These are phyloP conservation scores for Blastobotrys ciferrii DNA, from an alignment of 1,139 yeast genomes.

Conservation along the genomic window DNA sequence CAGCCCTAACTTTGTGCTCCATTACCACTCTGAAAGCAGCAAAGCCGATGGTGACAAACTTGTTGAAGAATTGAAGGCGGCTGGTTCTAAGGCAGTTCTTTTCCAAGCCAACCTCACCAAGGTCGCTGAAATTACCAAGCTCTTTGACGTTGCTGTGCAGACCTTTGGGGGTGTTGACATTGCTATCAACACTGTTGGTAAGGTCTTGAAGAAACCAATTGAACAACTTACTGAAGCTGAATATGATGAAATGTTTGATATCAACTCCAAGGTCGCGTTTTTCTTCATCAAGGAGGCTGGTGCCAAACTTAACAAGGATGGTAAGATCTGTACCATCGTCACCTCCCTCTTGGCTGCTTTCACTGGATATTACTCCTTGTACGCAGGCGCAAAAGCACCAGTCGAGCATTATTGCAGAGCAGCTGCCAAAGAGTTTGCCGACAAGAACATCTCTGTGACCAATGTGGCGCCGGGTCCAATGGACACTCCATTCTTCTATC, in stretches of 20 bases:
- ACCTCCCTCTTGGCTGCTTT: slow-evolving; percentile 68
- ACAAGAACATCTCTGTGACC: slow-evolving; percentile 52
- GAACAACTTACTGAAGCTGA: slow-evolving; percentile 51
- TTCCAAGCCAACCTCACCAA: slow-evolving; percentile 48
- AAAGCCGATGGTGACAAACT: slow-evolving; percentile 43
- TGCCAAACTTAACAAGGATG: slow-evolving; percentile 48
- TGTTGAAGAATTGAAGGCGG: slow-evolving; percentile 40
- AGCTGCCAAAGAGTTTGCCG: slow-evolving; percentile 55
- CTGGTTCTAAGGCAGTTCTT: slow-evolving; percentile 45
- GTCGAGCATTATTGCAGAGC: slow-evolving; percentile 58
- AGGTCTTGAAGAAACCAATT: slow-evolving; percentile 60
- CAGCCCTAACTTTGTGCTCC: slow-evolving; percentile 51
- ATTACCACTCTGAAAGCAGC: slow-evolving; percentile 50
- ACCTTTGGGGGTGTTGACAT: slow-evolving; percentile 52
- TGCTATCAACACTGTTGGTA: slow-evolving; percentile 66
- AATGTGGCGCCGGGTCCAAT: slow-evolving; percentile 70
- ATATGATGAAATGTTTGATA: slow-evolving; percentile 51
- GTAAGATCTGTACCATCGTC: slow-evolving; percentile 55
- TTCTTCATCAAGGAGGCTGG: slow-evolving; percentile 61
- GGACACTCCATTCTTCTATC: slow-evolving; percentile 68
- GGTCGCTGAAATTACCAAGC: slow-evolving; percentile 43
- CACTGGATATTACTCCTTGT: slow-evolving; percentile 54
- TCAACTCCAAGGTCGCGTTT: slow-evolving; percentile 60
- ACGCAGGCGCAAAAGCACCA: slow-evolving; percentile 63
- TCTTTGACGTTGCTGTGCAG: slow-evolving; percentile 48